Evolutionary conservation across 2,329 filamentous ascomycete species (phyloP), one percentile per base, ranked within the genome.

Genomic region (Colletotrichum euphorbiae): DNA sequence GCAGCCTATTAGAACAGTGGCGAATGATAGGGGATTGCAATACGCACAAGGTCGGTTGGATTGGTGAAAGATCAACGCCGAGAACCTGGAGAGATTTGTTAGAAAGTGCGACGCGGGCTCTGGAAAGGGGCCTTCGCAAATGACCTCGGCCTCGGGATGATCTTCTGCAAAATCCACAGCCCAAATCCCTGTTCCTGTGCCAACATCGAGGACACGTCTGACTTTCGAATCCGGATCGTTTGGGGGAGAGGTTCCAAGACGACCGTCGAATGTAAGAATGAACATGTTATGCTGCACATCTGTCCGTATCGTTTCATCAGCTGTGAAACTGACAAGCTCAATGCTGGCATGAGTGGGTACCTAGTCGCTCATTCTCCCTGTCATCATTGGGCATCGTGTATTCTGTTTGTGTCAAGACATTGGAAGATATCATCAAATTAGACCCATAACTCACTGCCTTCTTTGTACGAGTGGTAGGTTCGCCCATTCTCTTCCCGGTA

Each of bases 111-210:
- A 6, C 2, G 6, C 12, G 12, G 1, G 24, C 8, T 11, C 2
- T 31, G 2, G 21, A 15, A 9, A 13, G 3, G 36, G 8, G 6
- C 2, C 9, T 4, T 31, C 2, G 38, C 4, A 40, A 56, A 51
- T 36, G n/a, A 72, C 77, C 66, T 77, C 61, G 12, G 77, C 70
- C 9, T 77, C 70, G 0, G 78, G 77, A 19, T 78, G 74, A 4
- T 73, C 70, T 36, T 77, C 45, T 72, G 72, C 82, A 70, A 84
- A 80, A 58, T 85, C 83, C 9, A 85, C 78, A 3, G 78, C 78
- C 80, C 80, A 82, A 5, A 77, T 72, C 12, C 82, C 83, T 3
- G 83, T 85, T 0, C 83, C 83, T 1, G 82, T 84, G 13, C 83
- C 83, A 42, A 83, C 71, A 72, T 86, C 84, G 2, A 86, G 75